phyloP scores from a whole-genome alignment of 306 rosid species.

The Castanea crenata region DNA sequence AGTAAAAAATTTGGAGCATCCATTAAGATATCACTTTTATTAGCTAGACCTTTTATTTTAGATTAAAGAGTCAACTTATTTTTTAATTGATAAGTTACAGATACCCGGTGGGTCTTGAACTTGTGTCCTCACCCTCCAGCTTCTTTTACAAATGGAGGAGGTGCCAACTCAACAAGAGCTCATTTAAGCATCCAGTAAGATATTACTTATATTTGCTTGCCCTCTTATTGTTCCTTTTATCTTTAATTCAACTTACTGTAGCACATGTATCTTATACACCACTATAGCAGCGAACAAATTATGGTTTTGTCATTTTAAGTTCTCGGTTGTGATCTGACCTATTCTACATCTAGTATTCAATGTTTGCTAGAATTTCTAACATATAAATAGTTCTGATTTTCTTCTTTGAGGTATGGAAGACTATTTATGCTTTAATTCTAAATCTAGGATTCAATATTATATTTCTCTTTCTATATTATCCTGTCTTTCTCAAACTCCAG shows the following conservation, averaged over 20 bases:
- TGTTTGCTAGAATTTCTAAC: neutral
- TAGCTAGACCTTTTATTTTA: too few relatives aligned
- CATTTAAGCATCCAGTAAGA: neutral
- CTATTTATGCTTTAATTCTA: neutral
- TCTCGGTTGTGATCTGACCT: neutral
- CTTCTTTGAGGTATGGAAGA: neutral
- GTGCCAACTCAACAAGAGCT: too few relatives aligned
- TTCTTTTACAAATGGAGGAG: too few relatives aligned
- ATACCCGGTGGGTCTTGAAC: too few relatives aligned
- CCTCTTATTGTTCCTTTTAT: neutral
- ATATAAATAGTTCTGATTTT: neutral
- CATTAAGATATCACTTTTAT: too few relatives aligned
- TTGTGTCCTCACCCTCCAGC: too few relatives aligned
- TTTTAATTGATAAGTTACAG: too few relatives aligned
- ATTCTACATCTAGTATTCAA: neutral
- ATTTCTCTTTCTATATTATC: too few relatives aligned
- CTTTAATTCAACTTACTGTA: neutral
- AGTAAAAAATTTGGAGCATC: too few relatives aligned
- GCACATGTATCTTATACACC: neutral
- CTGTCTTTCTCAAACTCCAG: neutral
- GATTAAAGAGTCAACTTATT: too few relatives aligned
- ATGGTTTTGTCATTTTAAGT: neutral
- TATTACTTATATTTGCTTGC: neutral
- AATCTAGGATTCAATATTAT: too few relatives aligned
- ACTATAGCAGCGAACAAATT: neutral